Conservation (phyloP, 805 yeast genomes). For the Tetrapisispora namnaoensis region DNA sequence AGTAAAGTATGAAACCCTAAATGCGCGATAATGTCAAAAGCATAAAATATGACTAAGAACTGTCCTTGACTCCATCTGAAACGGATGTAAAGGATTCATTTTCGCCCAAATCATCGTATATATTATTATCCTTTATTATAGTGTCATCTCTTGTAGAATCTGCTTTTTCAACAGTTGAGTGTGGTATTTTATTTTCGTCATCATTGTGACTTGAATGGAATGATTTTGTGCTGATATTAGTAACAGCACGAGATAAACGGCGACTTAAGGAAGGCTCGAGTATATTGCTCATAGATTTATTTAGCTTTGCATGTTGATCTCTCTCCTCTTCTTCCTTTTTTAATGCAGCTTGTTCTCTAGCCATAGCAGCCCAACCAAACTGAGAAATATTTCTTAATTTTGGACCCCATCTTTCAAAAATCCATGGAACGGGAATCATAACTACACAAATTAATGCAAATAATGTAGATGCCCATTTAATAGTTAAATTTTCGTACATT, state of each 20-base stretch:
- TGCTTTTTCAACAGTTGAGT: not conserved
- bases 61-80: not conserved
- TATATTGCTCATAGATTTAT: not conserved
- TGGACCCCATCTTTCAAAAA: constrained; percentile 52
- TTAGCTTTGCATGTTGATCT: constrained; percentile 19
- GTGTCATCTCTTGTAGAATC: not conserved
- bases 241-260: not conserved
- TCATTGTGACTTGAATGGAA: not conserved
- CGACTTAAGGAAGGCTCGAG: not conserved
- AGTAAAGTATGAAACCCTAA: not conserved
- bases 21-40: not conserved
- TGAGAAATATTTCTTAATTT: constrained; percentile 44
- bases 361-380: constrained; percentile 48
- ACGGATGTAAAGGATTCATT: not conserved
- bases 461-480: constrained; percentile 67
- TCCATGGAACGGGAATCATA: constrained; percentile 67
- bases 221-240: not conserved
- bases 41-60: not conserved
- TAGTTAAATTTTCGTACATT: constrained; percentile 62
- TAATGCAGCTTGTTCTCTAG: constrained; percentile 28
- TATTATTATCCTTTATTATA: not conserved
- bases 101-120: not conserved
- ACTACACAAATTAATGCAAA: constrained; percentile 57
- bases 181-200: not conserved
- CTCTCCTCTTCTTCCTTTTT: constrained; percentile 24